phyloP scores from a whole-genome alignment of 129 eudicot species.

The Gnaphalium uliginosum region DNA sequence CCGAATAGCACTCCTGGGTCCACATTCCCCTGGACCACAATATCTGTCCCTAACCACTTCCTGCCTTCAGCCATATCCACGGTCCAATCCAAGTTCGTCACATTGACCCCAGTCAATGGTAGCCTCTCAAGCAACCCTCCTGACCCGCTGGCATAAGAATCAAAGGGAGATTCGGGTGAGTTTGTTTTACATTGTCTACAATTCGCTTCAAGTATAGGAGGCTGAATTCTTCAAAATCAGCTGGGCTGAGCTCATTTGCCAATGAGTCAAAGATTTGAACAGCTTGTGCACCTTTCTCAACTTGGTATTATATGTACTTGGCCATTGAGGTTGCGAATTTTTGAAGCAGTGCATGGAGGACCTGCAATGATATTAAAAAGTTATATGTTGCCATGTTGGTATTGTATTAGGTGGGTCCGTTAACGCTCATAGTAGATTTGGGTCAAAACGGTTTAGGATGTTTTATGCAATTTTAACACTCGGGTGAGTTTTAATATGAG shows the following conservation, averaged over 20 bases:
- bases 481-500: not conserved
- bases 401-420: not conserved
- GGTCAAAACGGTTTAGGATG: not conserved
- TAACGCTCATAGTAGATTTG: not conserved
- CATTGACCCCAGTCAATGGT: constrained; percentile 86
- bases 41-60: constrained; percentile 64
- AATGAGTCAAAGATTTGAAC: constrained; percentile 95
- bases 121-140: constrained; percentile 92
- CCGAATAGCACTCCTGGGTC: constrained; percentile 97
- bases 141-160: constrained; percentile 94
- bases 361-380: constrained; percentile 35
- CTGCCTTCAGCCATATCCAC: constrained; percentile 99
- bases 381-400: not conserved
- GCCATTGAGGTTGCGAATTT: constrained; percentile 88
- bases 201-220: constrained; percentile 77
- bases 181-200: constrained; percentile 65
- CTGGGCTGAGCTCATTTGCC: constrained; percentile 95
- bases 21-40: constrained; percentile 95
- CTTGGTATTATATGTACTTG: constrained; percentile 80
- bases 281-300: constrained; percentile 92
- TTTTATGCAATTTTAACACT: not conserved
- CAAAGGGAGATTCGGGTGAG: constrained; percentile 76
- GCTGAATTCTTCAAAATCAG: constrained; percentile 86
- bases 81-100: constrained; percentile 92
- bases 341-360: constrained; percentile 83